These are phyloP conservation scores for Catharanthus roseus DNA, from an alignment of 257 asterid species.

Conservation along the genomic window DNA sequence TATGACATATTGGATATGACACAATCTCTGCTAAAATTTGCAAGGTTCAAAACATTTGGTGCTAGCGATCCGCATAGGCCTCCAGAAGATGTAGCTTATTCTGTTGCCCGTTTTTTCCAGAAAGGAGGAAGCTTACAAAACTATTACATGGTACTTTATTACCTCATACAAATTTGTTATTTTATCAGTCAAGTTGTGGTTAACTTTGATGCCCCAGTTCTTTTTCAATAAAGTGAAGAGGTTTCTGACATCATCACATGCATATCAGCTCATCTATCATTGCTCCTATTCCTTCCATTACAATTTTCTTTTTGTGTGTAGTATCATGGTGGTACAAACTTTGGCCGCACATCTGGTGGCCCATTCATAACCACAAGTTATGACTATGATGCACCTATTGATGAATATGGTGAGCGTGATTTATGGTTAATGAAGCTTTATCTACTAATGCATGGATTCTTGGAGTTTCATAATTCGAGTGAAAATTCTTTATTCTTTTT, in stretches of 20 bases:
- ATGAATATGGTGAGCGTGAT: constrained; percentile 65
- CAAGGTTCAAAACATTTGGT: constrained; percentile 44
- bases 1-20: background rate
- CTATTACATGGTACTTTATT: constrained; percentile 70
- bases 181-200: background rate
- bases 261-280: background rate
- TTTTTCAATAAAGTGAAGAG: background rate
- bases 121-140: constrained; percentile 93
- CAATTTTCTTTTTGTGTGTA: constrained; percentile 19
- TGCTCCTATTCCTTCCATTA: background rate
- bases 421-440: background rate
- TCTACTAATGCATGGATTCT: background rate
- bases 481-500: background rate
- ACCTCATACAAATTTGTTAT: background rate
- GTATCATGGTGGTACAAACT: constrained; percentile 99
- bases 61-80: constrained; percentile 84
- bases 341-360: constrained; percentile 96
- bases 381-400: constrained; percentile 95
- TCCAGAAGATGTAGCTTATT: constrained; percentile 81
- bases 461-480: background rate
- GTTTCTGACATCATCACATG: background rate
- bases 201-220: background rate
- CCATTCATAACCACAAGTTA: constrained; percentile 94
- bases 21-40: background rate
- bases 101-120: constrained; percentile 93